Base-by-base conservation (phyloP, 176 grass and related monocot genomes). In the Oryza officinalis region DNA sequence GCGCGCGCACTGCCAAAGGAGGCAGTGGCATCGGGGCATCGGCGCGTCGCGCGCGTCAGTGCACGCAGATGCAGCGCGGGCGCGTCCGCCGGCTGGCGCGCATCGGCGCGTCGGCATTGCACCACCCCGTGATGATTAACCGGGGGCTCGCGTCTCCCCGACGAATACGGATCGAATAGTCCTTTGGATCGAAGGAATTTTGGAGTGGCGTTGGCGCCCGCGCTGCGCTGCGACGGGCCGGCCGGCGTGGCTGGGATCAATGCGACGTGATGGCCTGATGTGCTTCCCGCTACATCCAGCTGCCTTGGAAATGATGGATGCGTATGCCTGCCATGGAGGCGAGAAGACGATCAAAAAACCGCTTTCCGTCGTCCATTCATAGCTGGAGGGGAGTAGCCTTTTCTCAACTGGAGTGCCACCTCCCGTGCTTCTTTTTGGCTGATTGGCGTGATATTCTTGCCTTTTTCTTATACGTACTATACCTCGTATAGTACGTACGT, bases 101-200 rank as follows among this genome's bases (percentile, higher is more conserved):
- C 50, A 74, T 1, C 23, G 26, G 20, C 38, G 72, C 73, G 41
- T 27, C 43, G 81, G 81, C 81, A 80, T 84, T 84, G 87, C 82
- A 49, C 61, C 76, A 13, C 10, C 63, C 22, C 87, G 85, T 85
- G 50, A 89, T 85, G 71, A 89, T 89, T 57, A 72, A 31, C 10
- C 73, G 73, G 54, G 32, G 15, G 25, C 11, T 13, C 45, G 45
- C 45, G 45, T 47, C 45, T 13, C 54, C 23, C 17, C 5, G 15
- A 22, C 17, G 22, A n/a, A 2, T 20, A 52, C 3, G 15, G 14
- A 20, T 5, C 40, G 40, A 37, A 37, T 37, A 32, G 32, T 30
- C 28, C 28, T 30, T 30, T 30, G 28, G 28, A 30, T 30, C 28
- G 28, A 30, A 30, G 28, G 28, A 30, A 30, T 30, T 30, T 30